These are phyloP conservation scores for Crithidia sp. DNA, from an alignment of 208 protist species.

Conservation along the genomic window DNA sequence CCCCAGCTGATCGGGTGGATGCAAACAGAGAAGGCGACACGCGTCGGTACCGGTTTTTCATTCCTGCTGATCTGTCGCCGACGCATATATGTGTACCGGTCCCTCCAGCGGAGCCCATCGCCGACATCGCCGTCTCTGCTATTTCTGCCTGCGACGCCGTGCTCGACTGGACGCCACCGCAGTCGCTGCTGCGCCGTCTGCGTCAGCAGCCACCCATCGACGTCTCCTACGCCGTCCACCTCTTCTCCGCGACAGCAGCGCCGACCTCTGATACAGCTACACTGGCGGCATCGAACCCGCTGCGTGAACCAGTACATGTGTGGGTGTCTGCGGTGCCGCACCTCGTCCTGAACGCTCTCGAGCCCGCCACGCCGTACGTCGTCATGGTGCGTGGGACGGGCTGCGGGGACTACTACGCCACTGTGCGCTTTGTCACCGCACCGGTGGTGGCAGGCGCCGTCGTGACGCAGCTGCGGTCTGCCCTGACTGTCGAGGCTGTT, in stretches of 20 bases:
- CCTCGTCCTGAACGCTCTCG: neutral
- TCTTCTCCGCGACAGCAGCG: neutral
- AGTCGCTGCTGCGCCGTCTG: conserved; percentile 15
- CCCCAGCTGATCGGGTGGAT: too few species aligned
- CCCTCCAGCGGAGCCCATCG: conserved; percentile 19
- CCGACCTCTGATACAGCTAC: neutral
- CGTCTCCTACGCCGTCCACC: conserved; percentile 9
- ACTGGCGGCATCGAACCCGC: neutral
- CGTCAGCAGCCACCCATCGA: conserved; percentile 7
- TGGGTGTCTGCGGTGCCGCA: conserved; percentile 15
- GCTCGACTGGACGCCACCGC: conserved; percentile 23
- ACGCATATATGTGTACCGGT: neutral
- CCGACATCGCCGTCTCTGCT: conserved; percentile 12
- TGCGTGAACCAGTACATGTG: neutral
- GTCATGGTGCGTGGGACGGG: conserved; percentile 20
- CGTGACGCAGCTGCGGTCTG: conserved; percentile 12
- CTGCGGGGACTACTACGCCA: conserved; percentile 26
- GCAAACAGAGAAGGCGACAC: neutral
- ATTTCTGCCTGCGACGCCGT: conserved; percentile 15
- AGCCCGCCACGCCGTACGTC: conserved; percentile 14
- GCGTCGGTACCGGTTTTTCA: conserved; percentile 1
- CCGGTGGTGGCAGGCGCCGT: conserved; percentile 13
- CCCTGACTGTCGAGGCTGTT: conserved; percentile 9
- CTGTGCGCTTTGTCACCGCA: conserved; percentile 14
- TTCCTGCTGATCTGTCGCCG: neutral